Base-by-base conservation (phyloP, 2,329 filamentous ascomycete genomes). In the Chrysosporium keratinophilum region DNA sequence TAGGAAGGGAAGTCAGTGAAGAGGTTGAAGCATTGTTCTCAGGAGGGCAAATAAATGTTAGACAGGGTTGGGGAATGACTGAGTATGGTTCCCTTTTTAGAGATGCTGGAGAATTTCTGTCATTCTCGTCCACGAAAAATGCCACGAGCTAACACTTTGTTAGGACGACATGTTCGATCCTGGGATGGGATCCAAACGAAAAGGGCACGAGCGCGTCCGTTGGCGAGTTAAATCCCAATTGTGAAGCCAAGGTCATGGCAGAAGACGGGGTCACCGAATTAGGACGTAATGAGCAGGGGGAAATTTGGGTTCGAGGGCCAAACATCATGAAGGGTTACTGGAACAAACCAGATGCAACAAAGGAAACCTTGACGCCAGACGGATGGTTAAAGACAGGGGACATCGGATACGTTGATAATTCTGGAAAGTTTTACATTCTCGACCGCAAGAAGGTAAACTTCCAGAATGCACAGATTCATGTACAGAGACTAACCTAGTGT, bases 1-100 rank as follows among this genome's bases (percentile, higher is more conserved):
- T 87, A 6, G 71, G 74, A 11, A 64, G 63, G n/a, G 79, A 85
- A 57, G 71, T 81, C 2, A 74, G 72, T 53, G 72, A 74, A 10
- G 80, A 84, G 59, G 77, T 81, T 9, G 76, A 84, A 64, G 75
- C 71, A 55, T 63, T 82, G 54, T 82, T 81, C 74, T 68, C 71
- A 1, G 63, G 59, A 1, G 71, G 74, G 12, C 63, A 67, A 19
- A 67, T 81, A 20, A 77, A 77, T 59, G 64, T 83, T 28, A 78
- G 76, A 64, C 87, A 91, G 67, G 88, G 87, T 3, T 94, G 87
- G 85, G 88, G 88, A 4, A 91, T 94, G 88, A 93, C 88, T 1
- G 88, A 93, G 69, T 74, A 51, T 40, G 23, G 1, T 28, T 40
- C 17, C 15, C 42, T 23, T 17, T 20, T 17, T 14, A 19, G 15